phyloP scores from a whole-genome alignment of 2,329 filamentous ascomycete species.

The Alternaria sp. region DNA sequence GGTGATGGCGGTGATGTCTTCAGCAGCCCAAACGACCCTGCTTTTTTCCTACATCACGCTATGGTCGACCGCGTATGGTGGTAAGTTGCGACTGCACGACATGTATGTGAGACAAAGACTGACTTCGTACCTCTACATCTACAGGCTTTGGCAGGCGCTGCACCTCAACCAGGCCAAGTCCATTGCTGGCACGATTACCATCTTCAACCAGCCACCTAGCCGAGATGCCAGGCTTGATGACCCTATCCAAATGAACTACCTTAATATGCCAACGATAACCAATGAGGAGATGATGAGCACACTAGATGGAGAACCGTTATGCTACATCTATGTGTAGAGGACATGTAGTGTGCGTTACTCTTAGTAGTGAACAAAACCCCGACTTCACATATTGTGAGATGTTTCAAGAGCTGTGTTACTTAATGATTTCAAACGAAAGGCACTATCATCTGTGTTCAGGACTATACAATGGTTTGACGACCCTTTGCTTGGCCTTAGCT shows the following conservation, averaged over 20 bases:
- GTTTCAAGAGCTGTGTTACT: not conserved
- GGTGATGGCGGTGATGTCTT: slow-evolving; percentile 52
- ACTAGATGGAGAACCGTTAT: slow-evolving; percentile 52
- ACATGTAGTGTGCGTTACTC: not conserved
- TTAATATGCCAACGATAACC: slow-evolving; percentile 35
- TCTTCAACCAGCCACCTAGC: slow-evolving; percentile 51
- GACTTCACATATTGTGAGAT: not conserved
- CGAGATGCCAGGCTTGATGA: slow-evolving; percentile 57
- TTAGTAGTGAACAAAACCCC: not conserved
- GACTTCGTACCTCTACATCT: no score
- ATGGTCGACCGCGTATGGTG: slow-evolving; percentile 57
- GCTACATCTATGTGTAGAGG: slow-evolving; percentile 53
- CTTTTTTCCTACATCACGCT: slow-evolving; percentile 58
- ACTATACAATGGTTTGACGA: not conserved
- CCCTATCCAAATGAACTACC: slow-evolving; percentile 49
- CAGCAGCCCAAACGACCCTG: slow-evolving; percentile 55
- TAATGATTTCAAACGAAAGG: not conserved
- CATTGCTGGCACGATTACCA: slow-evolving; percentile 51
- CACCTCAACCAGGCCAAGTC: slow-evolving; percentile 22
- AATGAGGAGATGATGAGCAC: slow-evolving; percentile 53
- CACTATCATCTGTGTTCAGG: not conserved
- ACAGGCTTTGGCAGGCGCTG: slow-evolving; percentile 55
- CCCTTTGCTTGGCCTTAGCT: no score
- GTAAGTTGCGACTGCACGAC: no score
- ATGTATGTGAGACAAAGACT: no score